Evolutionary conservation across 1,284 basidiomycete species (phyloP).

Genomic region (Porodaedalea pini): DNA sequence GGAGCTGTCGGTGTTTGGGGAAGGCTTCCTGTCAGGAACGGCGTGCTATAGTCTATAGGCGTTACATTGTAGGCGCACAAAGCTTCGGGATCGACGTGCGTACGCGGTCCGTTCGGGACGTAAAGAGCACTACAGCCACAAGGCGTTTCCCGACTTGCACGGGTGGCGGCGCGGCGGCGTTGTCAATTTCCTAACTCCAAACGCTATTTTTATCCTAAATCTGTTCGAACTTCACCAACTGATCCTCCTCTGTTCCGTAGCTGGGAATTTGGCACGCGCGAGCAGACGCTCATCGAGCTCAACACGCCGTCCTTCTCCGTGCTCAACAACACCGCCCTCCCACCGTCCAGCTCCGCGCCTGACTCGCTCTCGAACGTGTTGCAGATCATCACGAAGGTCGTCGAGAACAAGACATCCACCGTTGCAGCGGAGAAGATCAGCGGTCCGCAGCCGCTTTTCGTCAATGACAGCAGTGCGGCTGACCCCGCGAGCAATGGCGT

Average conservation of each 20-base stretch:
- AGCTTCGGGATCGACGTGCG: no score
- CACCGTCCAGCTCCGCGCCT: conserved; percentile 31
- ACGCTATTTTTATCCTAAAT: not conserved
- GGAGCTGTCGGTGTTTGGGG: no score
- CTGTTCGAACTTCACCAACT: no score
- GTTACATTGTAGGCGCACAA: no score
- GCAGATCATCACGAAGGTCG: conserved; percentile 52
- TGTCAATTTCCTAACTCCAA: no score
- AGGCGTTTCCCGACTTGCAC: not conserved
- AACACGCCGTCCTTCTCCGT: conserved; percentile 63
- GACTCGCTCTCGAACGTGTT: conserved; percentile 45
- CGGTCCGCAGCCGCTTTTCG: conserved; percentile 49
- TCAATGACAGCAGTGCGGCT: conserved; percentile 61
- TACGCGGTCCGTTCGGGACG: no score
- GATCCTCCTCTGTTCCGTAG: conserved; percentile 40
- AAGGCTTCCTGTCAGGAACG: no score
- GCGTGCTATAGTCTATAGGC: no score
- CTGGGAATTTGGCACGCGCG: conserved; percentile 79
- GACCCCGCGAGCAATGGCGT: conserved; percentile 84
- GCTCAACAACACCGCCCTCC: conserved; percentile 39
- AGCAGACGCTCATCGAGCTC: conserved; percentile 69
- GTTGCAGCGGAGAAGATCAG: conserved; percentile 32
- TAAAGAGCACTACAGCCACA: no score
- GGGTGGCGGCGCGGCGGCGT: no score
- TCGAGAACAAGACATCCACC: conserved; percentile 43